A percentile compares a stretch with the other conserved stretches of the same genome.
Evolutionary conservation across 1,139 yeast species (phyloP).

Genomic region (Taiozyma sp.): DNA sequence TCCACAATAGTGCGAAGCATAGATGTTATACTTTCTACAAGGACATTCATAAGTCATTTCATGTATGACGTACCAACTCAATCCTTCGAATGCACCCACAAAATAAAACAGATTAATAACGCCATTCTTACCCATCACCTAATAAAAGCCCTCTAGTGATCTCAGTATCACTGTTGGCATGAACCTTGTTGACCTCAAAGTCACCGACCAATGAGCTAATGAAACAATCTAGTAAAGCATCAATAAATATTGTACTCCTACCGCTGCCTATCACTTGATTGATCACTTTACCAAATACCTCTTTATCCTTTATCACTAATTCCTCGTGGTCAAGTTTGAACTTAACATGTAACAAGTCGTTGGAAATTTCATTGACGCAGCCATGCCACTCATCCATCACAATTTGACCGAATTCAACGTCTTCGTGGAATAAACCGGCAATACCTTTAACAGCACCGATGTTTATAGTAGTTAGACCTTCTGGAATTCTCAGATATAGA

Average conservation of each 20-base stretch:
- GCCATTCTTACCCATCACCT: background rate
- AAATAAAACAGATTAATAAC: background rate
- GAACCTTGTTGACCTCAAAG: slow-evolving; percentile 24
- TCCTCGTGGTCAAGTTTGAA: slow-evolving; percentile 29
- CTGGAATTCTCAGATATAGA: slow-evolving; percentile 25
- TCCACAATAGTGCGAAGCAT: too few relatives aligned
- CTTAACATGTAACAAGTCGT: slow-evolving; percentile 21
- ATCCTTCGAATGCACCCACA: background rate
- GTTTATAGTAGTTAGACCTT: slow-evolving; percentile 20
- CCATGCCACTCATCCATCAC: slow-evolving; percentile 32
- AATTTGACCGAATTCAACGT: slow-evolving; percentile 28
- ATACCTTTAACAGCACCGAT: slow-evolving; percentile 29
- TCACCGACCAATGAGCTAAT: slow-evolving; percentile 29
- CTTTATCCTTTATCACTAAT: slow-evolving; percentile 26
- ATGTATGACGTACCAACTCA: too few relatives aligned
- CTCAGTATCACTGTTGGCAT: slow-evolving; percentile 22
- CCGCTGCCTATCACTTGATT: slow-evolving; percentile 32
- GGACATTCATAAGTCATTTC: background rate
- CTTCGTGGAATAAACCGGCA: slow-evolving; percentile 29
- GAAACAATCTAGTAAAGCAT: slow-evolving; percentile 29
- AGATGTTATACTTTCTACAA: background rate
- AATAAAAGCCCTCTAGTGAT: slow-evolving; percentile 1
- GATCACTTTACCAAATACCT: slow-evolving; percentile 30
- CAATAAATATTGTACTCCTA: slow-evolving; percentile 25
- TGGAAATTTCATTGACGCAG: slow-evolving; percentile 26